Evolutionary conservation across 495 filamentous ascomycete genomes (phyloP), one percentile per base, ranked within the genome.

Genomic region (Trichoderma reesei): DNA sequence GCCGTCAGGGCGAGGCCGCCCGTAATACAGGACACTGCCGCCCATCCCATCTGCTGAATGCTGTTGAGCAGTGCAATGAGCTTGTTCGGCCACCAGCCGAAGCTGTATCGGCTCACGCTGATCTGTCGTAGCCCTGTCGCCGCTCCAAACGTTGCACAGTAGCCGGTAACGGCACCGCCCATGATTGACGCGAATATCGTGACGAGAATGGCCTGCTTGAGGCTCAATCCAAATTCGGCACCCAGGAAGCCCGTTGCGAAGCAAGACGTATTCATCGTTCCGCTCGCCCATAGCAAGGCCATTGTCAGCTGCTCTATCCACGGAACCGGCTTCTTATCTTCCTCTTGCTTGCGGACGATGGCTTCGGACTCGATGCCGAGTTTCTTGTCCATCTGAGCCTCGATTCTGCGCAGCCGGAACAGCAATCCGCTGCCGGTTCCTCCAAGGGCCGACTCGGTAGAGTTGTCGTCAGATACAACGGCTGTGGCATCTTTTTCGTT

Each of bases 191-290:
- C 82, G 65, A 81, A 76, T 13, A 82, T 66, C 66, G 81, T 79
- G 62, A 82, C 74, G 48, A 76, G 72, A 73, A 85, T 79, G 4
- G 78, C 79, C 69, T 82, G 80, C 61, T 71, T 73, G 34, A 84
- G 71, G 38, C 75, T 72, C 33, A 85, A 69, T 0, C 78, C 79
- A 38, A 83, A 75, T 65, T 82, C 74, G 65, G 71, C 71, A 33
- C 80, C 80, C 54, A 83, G 65, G 48, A 81, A 74, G n/a, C 79
- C 79, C 18, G 76, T 76, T 31, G 78, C 74, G 63, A 86, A 82
- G 63, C 79, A 82, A 56, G 78, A 77, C 13, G 82, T 76, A 63
- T 86, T 84, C 73, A 83, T 80, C 13, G 82, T 85, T 4, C 75
- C 73, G 1, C 76, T 77, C 1, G 78, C 78, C 82, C 81, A 79